Evolutionary conservation across 2,329 filamentous ascomycete genomes (phyloP), one percentile per base, ranked within the genome.

Genomic region (Talaromyces sp.): DNA sequence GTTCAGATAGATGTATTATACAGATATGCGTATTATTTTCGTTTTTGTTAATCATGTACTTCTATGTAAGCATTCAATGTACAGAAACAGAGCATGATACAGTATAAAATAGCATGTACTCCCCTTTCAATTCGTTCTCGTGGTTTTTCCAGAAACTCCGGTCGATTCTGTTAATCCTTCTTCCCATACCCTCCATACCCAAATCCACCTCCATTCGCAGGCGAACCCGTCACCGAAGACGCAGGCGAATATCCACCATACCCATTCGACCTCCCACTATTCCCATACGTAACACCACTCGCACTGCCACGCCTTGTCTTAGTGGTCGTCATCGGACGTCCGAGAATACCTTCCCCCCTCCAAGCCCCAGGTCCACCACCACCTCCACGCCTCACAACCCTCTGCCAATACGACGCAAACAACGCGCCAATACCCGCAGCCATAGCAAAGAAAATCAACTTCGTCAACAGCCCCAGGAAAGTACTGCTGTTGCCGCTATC

Each of bases 171-270:
- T 67, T 78, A 81, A 69, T 81, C 79, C 64, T 73, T 78, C 69
- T 81, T 81, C 29, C 79, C 79, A 67, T 78, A 78, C 4, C 77
- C 77, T 38, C 76, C 75, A 71, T 77, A 75, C 34, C 76, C 77
- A 71, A 74, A 70, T 40, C 73, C 73, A 53, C 67, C 66, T 53
- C 63, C 63, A 15, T 60, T 64, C n/a, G 19, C 53, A 25, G 69
- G 69, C 60, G 68, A 67, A 1, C 68, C 68, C 22, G 67, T 58
- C 22, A 68, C 72, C 60, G 62, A 68, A 65, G 75, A 73, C 19
- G 72, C 73, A 69, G 80, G 73, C 69, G 83, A 79, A 71, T 87
- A 86, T 59, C 82, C 83, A 51, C 85, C 85, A 76, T 88, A 86
- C 62, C 83, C 80, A 78, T 82, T 86, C 68, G 84, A 71, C 67